phyloP scores from a whole-genome alignment of 805 yeast species.

The Kluyveromyces aestuarii region DNA sequence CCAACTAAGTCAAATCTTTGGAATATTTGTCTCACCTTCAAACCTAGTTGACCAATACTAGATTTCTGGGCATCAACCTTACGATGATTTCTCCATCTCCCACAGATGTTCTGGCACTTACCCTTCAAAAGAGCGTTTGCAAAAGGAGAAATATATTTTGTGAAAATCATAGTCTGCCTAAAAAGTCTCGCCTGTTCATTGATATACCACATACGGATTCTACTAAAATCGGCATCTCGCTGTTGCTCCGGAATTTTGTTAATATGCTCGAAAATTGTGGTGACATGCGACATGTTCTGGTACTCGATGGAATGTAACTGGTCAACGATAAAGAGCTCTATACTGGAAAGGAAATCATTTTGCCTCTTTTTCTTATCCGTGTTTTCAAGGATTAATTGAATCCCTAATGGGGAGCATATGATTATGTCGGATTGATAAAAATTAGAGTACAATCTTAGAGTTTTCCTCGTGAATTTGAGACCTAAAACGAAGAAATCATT shows the following conservation, averaged over 20 bases:
- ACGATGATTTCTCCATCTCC: slow-evolving; percentile 50
- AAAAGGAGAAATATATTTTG: slow-evolving; percentile 74
- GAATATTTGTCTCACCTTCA: slow-evolving; percentile 59
- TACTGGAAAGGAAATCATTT: slow-evolving; percentile 78
- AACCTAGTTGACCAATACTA: slow-evolving; percentile 55
- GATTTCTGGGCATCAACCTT: slow-evolving; percentile 37
- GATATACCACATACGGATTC: slow-evolving; percentile 87
- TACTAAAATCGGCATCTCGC: slow-evolving; percentile 79
- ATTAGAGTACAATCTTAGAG: slow-evolving; percentile 73
- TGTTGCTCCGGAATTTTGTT: slow-evolving; percentile 72
- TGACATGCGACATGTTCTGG: slow-evolving; percentile 91
- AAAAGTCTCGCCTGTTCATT: slow-evolving; percentile 68
- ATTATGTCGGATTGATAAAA: slow-evolving; percentile 81
- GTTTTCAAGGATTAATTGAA: slow-evolving; percentile 68
- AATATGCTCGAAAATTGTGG: slow-evolving; percentile 55
- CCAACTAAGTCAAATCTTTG: slow-evolving; percentile 52
- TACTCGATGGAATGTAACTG: slow-evolving; percentile 77
- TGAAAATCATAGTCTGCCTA: slow-evolving; percentile 70
- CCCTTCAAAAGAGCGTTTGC: slow-evolving; percentile 53
- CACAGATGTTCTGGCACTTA: slow-evolving; percentile 46
- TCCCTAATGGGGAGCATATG: slow-evolving; percentile 86
- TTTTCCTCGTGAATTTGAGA: slow-evolving; percentile 80
- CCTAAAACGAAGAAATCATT: slow-evolving; percentile 90
- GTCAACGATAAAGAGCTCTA: slow-evolving; percentile 74
- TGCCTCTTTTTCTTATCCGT: slow-evolving; percentile 48